Evolutionary conservation across 768 basidiomycete species (phyloP), one percentile per base, ranked within the genome.

Genomic region (Royoungia palumana): DNA sequence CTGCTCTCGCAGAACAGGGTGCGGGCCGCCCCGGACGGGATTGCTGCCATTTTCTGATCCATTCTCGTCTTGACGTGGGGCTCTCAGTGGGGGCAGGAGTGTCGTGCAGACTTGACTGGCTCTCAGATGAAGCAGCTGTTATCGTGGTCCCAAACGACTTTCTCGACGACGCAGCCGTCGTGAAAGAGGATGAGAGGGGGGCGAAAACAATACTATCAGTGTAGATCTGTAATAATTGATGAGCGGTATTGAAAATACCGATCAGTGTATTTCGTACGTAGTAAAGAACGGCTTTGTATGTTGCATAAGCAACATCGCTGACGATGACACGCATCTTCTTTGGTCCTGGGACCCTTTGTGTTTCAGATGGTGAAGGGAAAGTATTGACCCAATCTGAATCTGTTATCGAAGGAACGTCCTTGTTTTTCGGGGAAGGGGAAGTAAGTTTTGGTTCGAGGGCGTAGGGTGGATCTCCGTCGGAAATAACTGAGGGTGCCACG

Each of bases 191-290:
- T 0, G 89, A 81, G 16, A 94, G 70, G 0, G 91, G 91, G 0
- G 92, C 88, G 55, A 94, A 94, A 24, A 83, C 76, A 54, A 94
- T 87, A 22, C 76, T 77, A 58, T 92, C 89, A 14, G 91, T 94
- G 63, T 94, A 94, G 21, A 94, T 71, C 90, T 91, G 56, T 4
- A 35, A 39, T 10, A 11, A 32, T 5, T 12, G 12, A 34, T 62
- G 37, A 56, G 49, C 27, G 5, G n/a, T 22, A 35, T 13, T 45
- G 34, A 49, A 46, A 46, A 3, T 43, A 12, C 19, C 13, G 19
- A 3, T 11, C 30, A 17, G 36, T 35, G 11, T 19, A 39, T 1
- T 10, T 64, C 78, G 68, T 57, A 89, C 89, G 67, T 90, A 94
- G 69, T 90, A 92, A 12, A 94, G 70, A 22, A 84, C 72, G 1